Percentiles rank a stretch among this genome's conserved stretches.
Conservation (phyloP, 2,329 filamentous ascomycete genomes). For the Myrmaecium sp. region DNA sequence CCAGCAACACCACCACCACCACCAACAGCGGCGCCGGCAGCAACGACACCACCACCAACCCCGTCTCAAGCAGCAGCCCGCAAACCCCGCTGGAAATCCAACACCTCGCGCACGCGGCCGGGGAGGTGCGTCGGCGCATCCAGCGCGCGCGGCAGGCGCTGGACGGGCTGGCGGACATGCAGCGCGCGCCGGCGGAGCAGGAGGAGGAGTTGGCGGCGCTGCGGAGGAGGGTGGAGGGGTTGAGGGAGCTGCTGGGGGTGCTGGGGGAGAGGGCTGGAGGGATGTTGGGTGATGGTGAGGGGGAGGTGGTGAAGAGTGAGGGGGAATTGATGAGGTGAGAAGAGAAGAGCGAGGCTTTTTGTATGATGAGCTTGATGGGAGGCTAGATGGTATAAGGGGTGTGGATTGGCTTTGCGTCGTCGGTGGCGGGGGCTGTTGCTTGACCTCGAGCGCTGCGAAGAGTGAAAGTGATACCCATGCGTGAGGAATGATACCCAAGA, state of each 20-base stretch:
- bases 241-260: slow-evolving; percentile 29
- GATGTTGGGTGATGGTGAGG: no score
- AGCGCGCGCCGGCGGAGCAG: slow-evolving; percentile 50
- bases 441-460: no score
- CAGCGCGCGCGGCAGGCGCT: slow-evolving; percentile 57
- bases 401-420: no score
- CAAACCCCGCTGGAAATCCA: slow-evolving; percentile 43
- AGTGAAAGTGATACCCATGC: no score
- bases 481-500: no score
- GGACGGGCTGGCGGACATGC: slow-evolving; percentile 51
- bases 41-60: slow-evolving; percentile 2
- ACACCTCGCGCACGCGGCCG: slow-evolving; percentile 62
- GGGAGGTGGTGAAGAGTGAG: no score
- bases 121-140: slow-evolving; percentile 66
- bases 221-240: slow-evolving; percentile 44
- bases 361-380: no score
- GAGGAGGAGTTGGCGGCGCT: slow-evolving; percentile 51
- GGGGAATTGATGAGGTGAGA: no score
- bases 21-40: slow-evolving; percentile 4
- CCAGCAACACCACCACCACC: slow-evolving; percentile 26
- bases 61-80: slow-evolving; percentile 16
- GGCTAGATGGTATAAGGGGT: no score
- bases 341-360: no score
- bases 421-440: no score
- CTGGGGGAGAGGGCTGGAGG: no score